Percentiles rank a stretch among this genome's conserved stretches.
Evolutionary conservation across 192 early-diverging fungal species (phyloP).

Genomic region (Backusella liffmaniae): DNA sequence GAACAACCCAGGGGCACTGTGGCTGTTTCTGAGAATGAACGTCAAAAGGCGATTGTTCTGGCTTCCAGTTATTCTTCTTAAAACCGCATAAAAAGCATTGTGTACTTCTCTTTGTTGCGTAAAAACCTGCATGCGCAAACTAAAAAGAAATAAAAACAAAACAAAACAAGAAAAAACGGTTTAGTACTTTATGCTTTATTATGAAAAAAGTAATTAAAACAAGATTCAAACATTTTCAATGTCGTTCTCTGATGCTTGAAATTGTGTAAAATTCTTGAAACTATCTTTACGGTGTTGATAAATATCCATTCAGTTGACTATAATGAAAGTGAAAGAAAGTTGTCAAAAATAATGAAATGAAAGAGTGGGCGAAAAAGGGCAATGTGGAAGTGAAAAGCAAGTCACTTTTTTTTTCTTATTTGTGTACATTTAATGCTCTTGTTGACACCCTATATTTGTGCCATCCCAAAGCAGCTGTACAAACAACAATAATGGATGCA

Average conservation of each 20-base stretch:
- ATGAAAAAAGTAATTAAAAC: not conserved
- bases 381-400: not conserved
- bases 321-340: not conserved
- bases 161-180: not conserved
- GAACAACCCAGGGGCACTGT: constrained; percentile 2
- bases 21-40: not conserved
- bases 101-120: not conserved
- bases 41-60: constrained; percentile 10
- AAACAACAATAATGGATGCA: constrained; percentile 58
- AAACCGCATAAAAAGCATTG: constrained; percentile 19
- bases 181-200: not conserved
- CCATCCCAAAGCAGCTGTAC: constrained; percentile 60
- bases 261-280: not conserved
- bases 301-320: not conserved
- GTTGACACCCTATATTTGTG: constrained; percentile 51
- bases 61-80: constrained; percentile 11
- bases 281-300: not conserved
- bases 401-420: not conserved
- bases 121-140: constrained; percentile 29
- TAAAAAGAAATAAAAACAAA: not conserved
- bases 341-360: too few species aligned
- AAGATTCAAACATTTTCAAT: not conserved
- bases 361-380: not conserved
- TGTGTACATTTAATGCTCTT: not conserved
- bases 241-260: not conserved